Conservation (phyloP, 2,329 filamentous ascomycete genomes). For the Cercospora berteroae region DNA sequence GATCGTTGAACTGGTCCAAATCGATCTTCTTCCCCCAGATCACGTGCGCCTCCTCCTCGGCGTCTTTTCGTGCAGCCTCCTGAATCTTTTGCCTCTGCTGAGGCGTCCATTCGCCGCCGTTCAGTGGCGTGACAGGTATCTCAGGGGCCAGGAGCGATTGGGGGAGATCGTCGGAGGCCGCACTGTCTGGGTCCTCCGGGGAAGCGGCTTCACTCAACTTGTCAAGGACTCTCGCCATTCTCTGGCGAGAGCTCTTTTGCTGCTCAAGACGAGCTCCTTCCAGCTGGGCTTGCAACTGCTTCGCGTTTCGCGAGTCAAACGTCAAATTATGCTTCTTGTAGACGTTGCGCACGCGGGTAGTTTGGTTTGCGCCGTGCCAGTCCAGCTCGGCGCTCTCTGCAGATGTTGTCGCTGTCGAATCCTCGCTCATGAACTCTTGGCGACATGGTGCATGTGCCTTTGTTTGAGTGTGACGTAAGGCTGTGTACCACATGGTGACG, state of each 20-base stretch:
- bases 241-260: not conserved
- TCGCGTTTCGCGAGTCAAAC: not conserved
- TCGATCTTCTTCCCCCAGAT: not conserved
- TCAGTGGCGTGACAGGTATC: not conserved
- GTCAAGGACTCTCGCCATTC: not conserved
- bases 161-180: not conserved
- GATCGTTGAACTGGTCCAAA: not conserved
- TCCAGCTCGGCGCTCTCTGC: not conserved
- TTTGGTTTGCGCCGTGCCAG: not conserved
- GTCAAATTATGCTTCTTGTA: not conserved
- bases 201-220: not conserved
- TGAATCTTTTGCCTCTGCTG: not conserved
- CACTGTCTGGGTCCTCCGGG: not conserved
- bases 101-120: not conserved
- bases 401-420: not conserved
- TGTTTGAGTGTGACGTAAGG: not conserved
- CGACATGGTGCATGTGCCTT: not conserved
- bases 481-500: not conserved
- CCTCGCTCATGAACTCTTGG: not conserved
- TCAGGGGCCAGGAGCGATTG: not conserved
- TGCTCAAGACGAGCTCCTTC: not conserved
- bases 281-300: not conserved
- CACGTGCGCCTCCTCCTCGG: not conserved
- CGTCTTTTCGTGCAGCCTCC: not conserved
- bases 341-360: not conserved